Base-by-base conservation (phyloP, 768 basidiomycete species). In the Panus rudis region DNA sequence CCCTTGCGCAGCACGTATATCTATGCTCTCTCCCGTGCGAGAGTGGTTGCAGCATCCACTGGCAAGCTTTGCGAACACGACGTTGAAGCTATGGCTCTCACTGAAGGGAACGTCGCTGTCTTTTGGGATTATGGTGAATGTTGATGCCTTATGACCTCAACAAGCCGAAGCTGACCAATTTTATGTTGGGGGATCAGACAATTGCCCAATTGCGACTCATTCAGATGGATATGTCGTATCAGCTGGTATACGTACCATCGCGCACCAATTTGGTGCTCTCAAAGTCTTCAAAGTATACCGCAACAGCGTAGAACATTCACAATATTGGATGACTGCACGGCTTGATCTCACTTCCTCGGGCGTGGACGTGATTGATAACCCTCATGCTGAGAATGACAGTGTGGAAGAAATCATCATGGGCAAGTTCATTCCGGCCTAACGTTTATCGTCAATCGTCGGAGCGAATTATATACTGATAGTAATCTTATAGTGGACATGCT, bases 401-500 rank as follows among this genome's bases (percentile, higher is more conserved):
- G 70, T 67, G 12, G 72, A 71, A 51, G 72, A 72, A 52, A 74
- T 73, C 70, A 71, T 78, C 28, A 61, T 73, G 19, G 71, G 75
- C 71, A 44, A 21, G 55, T 40, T 11, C 30, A 3, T 26, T 10
- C 5, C n/a, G 6, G 25, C 17, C 11, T 24, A 31, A 48, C 6
- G n/a, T n/a, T n/a, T n/a, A n/a, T n/a, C n/a, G n/a, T 31, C 14
- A 8, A 26, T 33, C 33, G 37, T 23, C 40, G 28, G 39, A 20
- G 0, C 21, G 14, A 3, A 34, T 39, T 16, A 60, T 57, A 56
- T 48, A 19, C 60, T 37, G 61, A 62, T 56, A 52, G 58, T 39
- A 48, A 52, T 27, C 37, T 33, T 17, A 7, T 55, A 83, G 83
- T 79, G 37, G 84, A 85, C 52, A 77, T 85, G 69, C 61, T 85